Conservation (phyloP, 352 stramenopile species). For the Aphanomyces stellatus region DNA sequence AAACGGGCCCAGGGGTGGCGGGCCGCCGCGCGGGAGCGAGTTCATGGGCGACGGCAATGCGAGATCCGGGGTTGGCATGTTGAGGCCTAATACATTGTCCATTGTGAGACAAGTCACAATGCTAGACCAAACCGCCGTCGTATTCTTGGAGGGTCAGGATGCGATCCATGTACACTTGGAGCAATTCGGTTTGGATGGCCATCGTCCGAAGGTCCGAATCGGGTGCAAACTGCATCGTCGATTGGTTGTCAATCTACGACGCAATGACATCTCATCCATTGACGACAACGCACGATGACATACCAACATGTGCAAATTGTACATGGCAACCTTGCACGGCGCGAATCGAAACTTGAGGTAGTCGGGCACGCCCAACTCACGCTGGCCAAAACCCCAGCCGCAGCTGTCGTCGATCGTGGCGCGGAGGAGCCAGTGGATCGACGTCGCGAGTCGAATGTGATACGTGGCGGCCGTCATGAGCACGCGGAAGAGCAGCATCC, state of each 20-base stretch:
- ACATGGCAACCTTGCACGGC: conserved; percentile 71
- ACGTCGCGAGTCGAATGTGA: conserved; percentile 68
- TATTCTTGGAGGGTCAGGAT: conserved; percentile 37
- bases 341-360: conserved; percentile 74
- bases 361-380: conserved; percentile 58
- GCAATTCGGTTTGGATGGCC: conserved; percentile 44
- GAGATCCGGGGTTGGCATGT: background rate
- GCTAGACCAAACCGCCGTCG: background rate
- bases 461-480: conserved; percentile 61
- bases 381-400: conserved; percentile 72
- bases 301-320: conserved; percentile 66
- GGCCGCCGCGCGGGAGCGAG: background rate
- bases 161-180: conserved; percentile 55
- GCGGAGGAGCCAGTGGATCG: conserved; percentile 71
- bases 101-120: background rate
- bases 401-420: conserved; percentile 71
- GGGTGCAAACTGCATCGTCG: conserved; percentile 46
- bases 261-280: background rate
- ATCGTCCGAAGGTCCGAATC: conserved; percentile 61
- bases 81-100: background rate
- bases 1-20: background rate
- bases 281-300: background rate
- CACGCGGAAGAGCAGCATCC: conserved; percentile 59
- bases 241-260: conserved; percentile 34
- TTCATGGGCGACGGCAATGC: background rate